Evolutionary conservation across 768 basidiomycete species (phyloP), one percentile per base, ranked within the genome.

Genomic region (Leccinum subtestaceum): DNA sequence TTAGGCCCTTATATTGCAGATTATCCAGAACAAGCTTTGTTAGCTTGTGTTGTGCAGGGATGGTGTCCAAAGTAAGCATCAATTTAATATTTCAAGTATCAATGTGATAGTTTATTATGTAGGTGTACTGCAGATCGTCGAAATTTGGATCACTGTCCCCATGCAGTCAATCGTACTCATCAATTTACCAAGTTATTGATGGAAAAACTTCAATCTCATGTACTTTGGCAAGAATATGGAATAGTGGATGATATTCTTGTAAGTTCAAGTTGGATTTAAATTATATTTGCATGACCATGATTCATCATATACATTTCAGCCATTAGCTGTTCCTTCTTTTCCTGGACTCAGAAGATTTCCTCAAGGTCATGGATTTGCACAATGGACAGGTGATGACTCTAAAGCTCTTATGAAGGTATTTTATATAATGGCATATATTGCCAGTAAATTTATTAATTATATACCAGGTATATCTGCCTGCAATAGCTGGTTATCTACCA

Each of bases 381-480:
- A 56, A 6, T 56, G 56, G 56, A 56, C 56, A 8, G 13, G 56
- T 19, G 45, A 56, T 40, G 49, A 56, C 17, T 56, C 56, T 4
- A 56, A 56, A 29, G 56, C 47, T 12, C 12, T 51, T 4, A 56
- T 56, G 38, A 56, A 51, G 56, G 48, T 51, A 32, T 9, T 25
- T 48, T 13, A 25, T 48, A 11, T 12, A 1, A 48, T 12, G 11
- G 13, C 4, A 11, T 15, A 0, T 27, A 0, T 27, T 27, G 27
- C 27, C 27, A 27, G 27, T 27, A 27, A 27, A 48, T 43, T 6
- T 4, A 43, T n/a, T 17, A 7, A 43, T 43, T 43, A 17, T n/a
- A 17, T 43, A n/a, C 9, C 13, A 25, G 47, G 47, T 48, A 5
- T 25, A 48, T 5, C 25, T 48, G 47, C 21, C 47, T 19, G 47